Percentiles rank a stretch among this genome's conserved stretches.
Conservation (phyloP, 129 eudicot species). For the Silybum marianum region DNA sequence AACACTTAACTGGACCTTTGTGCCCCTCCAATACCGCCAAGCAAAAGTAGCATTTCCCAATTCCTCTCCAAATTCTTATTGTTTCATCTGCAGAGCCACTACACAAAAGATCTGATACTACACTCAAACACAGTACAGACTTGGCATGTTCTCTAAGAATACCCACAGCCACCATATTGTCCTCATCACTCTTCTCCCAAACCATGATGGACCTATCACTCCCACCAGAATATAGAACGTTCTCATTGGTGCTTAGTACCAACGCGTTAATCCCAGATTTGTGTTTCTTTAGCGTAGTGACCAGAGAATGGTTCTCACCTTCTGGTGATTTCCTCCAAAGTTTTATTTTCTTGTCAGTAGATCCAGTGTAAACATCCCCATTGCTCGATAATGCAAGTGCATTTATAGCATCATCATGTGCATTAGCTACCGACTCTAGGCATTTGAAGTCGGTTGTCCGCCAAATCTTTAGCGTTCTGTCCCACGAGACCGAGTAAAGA, state of each 20-base stretch:
- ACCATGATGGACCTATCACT: conserved; percentile 53
- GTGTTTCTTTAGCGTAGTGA: conserved; percentile 50
- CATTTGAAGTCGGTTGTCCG: conserved; percentile 64
- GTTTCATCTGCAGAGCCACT: conserved; percentile 74
- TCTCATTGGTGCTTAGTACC: conserved; percentile 51
- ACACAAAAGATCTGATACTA: conserved; percentile 49
- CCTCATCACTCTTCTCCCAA: conserved; percentile 54
- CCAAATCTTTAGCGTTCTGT: conserved; percentile 68
- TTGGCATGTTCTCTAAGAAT: conserved; percentile 54
- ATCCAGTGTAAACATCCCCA: conserved; percentile 64
- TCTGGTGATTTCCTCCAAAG: conserved; percentile 49
- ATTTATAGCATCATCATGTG: conserved; percentile 78
- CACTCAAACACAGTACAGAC: conserved; percentile 59
- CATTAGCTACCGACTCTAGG: conserved; percentile 56
- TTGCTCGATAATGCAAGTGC: conserved; percentile 46
- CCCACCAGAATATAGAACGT: conserved; percentile 56
- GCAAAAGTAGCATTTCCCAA: conserved; percentile 45
- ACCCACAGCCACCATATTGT: conserved; percentile 39
- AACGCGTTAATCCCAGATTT: conserved; percentile 64
- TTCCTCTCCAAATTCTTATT: conserved; percentile 61
- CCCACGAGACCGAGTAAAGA: conserved; percentile 76
- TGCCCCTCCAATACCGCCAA: conserved; percentile 68
- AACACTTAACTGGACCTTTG: conserved; percentile 65
- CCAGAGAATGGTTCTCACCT: conserved; percentile 43
- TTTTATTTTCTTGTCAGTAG: conserved; percentile 56